A percentile compares a stretch with the other conserved stretches of the same genome.
These are phyloP conservation scores for Xylaria sp. DNA, from an alignment of 2,329 filamentous ascomycete genomes.

Conservation along the genomic window DNA sequence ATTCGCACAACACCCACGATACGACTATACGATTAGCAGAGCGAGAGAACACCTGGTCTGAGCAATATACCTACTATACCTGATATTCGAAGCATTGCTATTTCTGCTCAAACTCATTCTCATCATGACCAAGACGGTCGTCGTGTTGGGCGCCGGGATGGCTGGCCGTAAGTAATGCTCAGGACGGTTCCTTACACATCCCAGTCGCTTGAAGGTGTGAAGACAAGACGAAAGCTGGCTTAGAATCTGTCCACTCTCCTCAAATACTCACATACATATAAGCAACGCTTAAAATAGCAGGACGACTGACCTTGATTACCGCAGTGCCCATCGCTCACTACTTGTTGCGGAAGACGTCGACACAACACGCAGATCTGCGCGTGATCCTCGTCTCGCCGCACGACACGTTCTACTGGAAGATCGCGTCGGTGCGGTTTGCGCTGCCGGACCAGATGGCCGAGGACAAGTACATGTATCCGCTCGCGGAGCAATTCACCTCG, in stretches of 20 bases:
- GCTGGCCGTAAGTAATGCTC: slow-evolving; percentile 48
- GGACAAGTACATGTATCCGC: slow-evolving; percentile 53
- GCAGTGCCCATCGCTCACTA: slow-evolving; percentile 59
- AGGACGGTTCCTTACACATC: neutral
- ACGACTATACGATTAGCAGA: neutral
- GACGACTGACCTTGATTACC: neutral
- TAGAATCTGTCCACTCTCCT: neutral
- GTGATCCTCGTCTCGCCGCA: slow-evolving; percentile 60
- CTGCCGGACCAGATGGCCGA: slow-evolving; percentile 59
- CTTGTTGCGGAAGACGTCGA: slow-evolving; percentile 57
- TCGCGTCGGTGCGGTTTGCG: slow-evolving; percentile 60
- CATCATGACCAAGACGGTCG: slow-evolving; percentile 52
- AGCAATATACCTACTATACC: neutral
- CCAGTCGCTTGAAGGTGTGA: neutral
- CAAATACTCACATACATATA: neutral
- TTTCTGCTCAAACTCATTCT: neutral
- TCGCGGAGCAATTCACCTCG: slow-evolving; percentile 56
- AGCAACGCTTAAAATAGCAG: neutral
- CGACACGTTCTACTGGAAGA: slow-evolving; percentile 61
- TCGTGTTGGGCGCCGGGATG: slow-evolving; percentile 62
- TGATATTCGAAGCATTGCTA: neutral
- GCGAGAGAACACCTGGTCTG: neutral
- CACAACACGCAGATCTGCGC: slow-evolving; percentile 53
- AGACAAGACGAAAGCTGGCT: neutral
- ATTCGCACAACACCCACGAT: neutral